phyloP scores from a whole-genome alignment of 1,139 yeast genomes.

The Candida sojae region DNA sequence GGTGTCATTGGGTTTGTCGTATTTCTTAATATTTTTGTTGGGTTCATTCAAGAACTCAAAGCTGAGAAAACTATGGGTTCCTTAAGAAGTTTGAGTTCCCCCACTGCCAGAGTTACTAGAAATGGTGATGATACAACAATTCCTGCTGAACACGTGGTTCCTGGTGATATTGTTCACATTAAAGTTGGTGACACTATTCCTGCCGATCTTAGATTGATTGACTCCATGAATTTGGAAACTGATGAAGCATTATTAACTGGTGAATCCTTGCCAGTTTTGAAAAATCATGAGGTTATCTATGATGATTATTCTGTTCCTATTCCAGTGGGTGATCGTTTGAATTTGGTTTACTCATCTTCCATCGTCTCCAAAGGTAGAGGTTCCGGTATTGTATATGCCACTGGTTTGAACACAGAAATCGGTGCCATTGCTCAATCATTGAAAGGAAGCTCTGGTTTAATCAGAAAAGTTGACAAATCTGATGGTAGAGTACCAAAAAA shows the following conservation, averaged over 20 bases:
- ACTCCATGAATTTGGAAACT: conserved; percentile 68
- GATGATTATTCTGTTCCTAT: conserved; percentile 31
- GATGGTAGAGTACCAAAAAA: conserved; percentile 22
- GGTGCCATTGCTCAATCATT: conserved; percentile 78
- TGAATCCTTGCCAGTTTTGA: conserved; percentile 73
- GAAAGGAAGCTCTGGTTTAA: conserved; percentile 22
- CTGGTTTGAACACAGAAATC: conserved; percentile 74
- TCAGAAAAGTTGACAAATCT: conserved; percentile 24
- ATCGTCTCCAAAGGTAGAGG: conserved; percentile 80
- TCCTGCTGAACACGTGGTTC: conserved; percentile 68
- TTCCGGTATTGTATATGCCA: conserved; percentile 62
- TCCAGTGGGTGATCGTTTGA: conserved; percentile 76
- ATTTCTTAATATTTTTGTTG: conserved; percentile 64
- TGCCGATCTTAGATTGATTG: conserved; percentile 68
- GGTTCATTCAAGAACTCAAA: conserved; percentile 67
- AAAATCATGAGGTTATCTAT: conserved; percentile 48
- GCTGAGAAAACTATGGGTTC: conserved; percentile 87
- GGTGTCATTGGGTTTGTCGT: conserved; percentile 80
- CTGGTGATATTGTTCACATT: conserved; percentile 71
- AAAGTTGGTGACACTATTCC: conserved; percentile 81
- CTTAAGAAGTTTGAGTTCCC: conserved; percentile 66
- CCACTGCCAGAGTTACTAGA: conserved; percentile 70
- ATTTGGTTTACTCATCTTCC: conserved; percentile 73
- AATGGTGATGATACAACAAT: conserved; percentile 60
- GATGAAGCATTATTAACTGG: conserved; percentile 84